Conservation (phyloP, 2,329 filamentous ascomycete species). For the Botryotinia globosa region DNA sequence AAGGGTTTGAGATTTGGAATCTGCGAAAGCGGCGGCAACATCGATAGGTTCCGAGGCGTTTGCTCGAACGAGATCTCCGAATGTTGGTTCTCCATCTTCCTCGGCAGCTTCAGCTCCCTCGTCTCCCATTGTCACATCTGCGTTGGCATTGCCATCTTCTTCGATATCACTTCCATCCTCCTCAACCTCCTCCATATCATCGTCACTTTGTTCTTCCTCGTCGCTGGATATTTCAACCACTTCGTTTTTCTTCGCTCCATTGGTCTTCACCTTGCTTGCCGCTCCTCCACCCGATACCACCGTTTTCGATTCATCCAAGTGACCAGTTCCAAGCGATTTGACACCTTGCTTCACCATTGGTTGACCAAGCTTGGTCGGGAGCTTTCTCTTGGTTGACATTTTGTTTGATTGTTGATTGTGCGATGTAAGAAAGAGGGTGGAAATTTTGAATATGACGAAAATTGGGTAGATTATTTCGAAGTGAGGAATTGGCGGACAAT, state of each 20-base stretch:
- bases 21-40: constrained; percentile 60
- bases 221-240: constrained; percentile 60
- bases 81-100: constrained; percentile 57
- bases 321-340: constrained; percentile 49
- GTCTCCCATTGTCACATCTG: constrained; percentile 38
- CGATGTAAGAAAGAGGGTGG: neutral
- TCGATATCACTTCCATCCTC: constrained; percentile 46
- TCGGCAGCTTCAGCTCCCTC: constrained; percentile 42
- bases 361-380: constrained; percentile 54
- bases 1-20: constrained; percentile 26
- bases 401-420: constrained; percentile 5
- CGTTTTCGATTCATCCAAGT: constrained; percentile 58
- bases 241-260: constrained; percentile 23
- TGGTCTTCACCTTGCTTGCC: constrained; percentile 28
- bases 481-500: neutral
- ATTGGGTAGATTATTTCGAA: neutral
- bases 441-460: neutral
- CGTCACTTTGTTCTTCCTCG: constrained; percentile 42
- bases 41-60: constrained; percentile 72
- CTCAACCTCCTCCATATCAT: constrained; percentile 46
- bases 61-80: constrained; percentile 78
- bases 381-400: constrained; percentile 63
- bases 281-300: constrained; percentile 45
- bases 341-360: constrained; percentile 54
- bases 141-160: constrained; percentile 45